Percentiles rank a stretch among this genome's conserved stretches.
Evolutionary conservation across 2,329 filamentous ascomycete genomes (phyloP).

Genomic region (Helminthosporium solani): DNA sequence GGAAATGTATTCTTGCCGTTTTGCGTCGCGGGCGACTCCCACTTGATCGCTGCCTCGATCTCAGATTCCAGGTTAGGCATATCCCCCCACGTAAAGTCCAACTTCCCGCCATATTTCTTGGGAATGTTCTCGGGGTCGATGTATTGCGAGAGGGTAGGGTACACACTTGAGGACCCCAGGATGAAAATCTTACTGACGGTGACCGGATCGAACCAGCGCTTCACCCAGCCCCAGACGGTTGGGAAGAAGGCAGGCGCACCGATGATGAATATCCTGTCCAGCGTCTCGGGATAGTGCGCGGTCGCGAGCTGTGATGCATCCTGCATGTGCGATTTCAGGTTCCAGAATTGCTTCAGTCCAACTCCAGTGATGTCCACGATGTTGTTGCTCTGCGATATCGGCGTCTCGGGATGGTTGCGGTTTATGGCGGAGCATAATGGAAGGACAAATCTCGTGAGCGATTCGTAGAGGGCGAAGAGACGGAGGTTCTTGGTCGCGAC

Average conservation of each 20-base stretch:
- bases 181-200: conserved; percentile 94
- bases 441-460: conserved; percentile 82
- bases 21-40: conserved; percentile 38
- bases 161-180: conserved; percentile 70
- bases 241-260: conserved; percentile 89
- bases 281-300: conserved; percentile 90
- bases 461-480: conserved; percentile 91
- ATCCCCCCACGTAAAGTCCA: conserved; percentile 80
- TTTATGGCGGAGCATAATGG: conserved; percentile 80
- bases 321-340: conserved; percentile 91
- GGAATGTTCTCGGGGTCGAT: conserved; percentile 83
- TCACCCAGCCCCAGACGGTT: conserved; percentile 92
- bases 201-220: conserved; percentile 87
- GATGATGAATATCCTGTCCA: conserved; percentile 84
- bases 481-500: conserved; percentile 75
- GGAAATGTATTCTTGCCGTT: conserved; percentile 46
- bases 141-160: conserved; percentile 74
- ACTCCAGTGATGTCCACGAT: conserved; percentile 91
- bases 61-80: conserved; percentile 67
- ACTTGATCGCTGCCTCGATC: conserved; percentile 46
- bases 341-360: conserved; percentile 93
- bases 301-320: conserved; percentile 84
- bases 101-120: conserved; percentile 81
- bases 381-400: conserved; percentile 89
- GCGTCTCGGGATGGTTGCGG: conserved; percentile 73